Conservation (phyloP, 1,284 basidiomycete genomes). For the Ustilago xerochloae region DNA sequence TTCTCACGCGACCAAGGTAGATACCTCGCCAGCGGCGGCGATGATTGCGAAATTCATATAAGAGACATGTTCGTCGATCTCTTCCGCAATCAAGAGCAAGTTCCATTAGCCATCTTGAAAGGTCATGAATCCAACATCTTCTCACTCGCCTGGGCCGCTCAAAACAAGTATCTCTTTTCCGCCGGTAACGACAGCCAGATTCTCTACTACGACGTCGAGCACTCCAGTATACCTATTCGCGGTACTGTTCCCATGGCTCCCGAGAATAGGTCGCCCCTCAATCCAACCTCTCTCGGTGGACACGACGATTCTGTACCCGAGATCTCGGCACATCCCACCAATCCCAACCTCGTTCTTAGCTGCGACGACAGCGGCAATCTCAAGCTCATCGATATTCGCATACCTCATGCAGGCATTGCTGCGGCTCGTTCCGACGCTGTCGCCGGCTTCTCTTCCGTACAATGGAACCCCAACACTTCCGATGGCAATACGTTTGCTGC, state of each 20-base stretch:
- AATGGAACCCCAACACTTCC: slow-evolving; percentile 34
- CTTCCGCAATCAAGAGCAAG: not conserved
- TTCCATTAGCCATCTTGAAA: slow-evolving; percentile 22
- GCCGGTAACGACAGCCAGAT: slow-evolving; percentile 40
- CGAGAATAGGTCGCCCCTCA: slow-evolving; percentile 6
- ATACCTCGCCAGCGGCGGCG: slow-evolving; percentile 38
- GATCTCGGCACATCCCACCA: slow-evolving; percentile 30
- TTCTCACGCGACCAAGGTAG: slow-evolving; percentile 31
- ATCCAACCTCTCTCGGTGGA: slow-evolving; percentile 10
- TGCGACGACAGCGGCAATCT: slow-evolving; percentile 34
- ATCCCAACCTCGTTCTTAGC: slow-evolving; percentile 31
- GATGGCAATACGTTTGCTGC: slow-evolving; percentile 49
- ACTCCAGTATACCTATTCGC: slow-evolving; percentile 26
- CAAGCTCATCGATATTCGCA: slow-evolving; percentile 32
- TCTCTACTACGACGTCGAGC: slow-evolving; percentile 41
- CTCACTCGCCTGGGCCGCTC: slow-evolving; percentile 34
- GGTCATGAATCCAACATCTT: slow-evolving; percentile 49
- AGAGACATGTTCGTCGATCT: slow-evolving; percentile 29
- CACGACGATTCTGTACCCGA: slow-evolving; percentile 39
- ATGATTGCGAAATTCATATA: slow-evolving; percentile 36
- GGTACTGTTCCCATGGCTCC: not conserved
- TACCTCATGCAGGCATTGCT: slow-evolving; percentile 14
- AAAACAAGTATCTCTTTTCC: slow-evolving; percentile 39
- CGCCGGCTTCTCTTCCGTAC: slow-evolving; percentile 32
- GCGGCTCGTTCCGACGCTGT: slow-evolving; percentile 16